Conservation (phyloP, 2,329 filamentous ascomycete species). For the Massarina eburnea region DNA sequence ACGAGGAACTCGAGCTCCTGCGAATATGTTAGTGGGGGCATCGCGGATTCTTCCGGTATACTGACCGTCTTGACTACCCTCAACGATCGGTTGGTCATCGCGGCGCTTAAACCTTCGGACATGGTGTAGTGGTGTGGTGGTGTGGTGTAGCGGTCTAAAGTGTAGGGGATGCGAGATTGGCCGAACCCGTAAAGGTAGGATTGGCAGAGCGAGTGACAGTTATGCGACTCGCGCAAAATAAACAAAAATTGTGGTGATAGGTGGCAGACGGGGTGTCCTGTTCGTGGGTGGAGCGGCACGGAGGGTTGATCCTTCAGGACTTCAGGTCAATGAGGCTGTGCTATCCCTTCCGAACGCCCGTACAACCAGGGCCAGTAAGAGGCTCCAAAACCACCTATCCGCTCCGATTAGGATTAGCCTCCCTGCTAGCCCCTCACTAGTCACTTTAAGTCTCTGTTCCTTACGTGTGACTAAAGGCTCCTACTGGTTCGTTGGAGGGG, state of each 20-base stretch:
- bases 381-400: too few relatives aligned
- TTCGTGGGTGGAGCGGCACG: neutral
- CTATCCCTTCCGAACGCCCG: too few relatives aligned
- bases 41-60: neutral
- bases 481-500: too few relatives aligned
- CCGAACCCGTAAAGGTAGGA: neutral
- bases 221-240: neutral
- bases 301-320: neutral
- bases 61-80: constrained; percentile 82
- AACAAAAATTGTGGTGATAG: neutral
- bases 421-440: too few relatives aligned
- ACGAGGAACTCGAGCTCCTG: constrained; percentile 90
- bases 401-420: too few relatives aligned
- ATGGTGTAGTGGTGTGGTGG: constrained; percentile 18
- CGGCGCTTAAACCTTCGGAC: constrained; percentile 52
- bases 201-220: neutral
- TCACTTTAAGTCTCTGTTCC: too few relatives aligned
- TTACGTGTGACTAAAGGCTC: too few relatives aligned
- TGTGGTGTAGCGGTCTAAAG: neutral
- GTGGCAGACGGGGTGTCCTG: too few relatives aligned
- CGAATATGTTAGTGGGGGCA: constrained; percentile 16
- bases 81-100: constrained; percentile 79
- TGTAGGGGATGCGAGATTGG: neutral
- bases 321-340: neutral
- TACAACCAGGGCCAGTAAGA: too few relatives aligned